Base-by-base conservation (phyloP, 805 yeast genomes). In the Isabelozyma gotoi region DNA sequence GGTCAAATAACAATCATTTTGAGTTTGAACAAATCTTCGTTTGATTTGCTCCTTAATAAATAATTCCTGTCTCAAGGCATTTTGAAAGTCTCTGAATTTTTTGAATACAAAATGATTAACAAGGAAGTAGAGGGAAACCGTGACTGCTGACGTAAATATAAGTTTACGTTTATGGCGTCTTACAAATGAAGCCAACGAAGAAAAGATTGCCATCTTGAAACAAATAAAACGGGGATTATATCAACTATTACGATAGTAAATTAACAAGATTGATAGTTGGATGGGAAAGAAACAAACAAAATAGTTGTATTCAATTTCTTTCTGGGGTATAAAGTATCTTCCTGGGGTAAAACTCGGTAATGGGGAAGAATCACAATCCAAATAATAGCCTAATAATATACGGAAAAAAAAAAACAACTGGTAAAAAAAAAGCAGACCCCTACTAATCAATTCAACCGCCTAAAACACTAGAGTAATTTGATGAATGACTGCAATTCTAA, bases 1-100 rank as follows among this genome's bases (percentile, higher is more conserved):
- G 0, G 97, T 92, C 67, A 81, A 82, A 41, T 85, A 75, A 38
- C 96, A 88, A 63, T 92, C 98, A 52, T 84, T 83, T 57, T 91
- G 97, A 8, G 97, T 92, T 68, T 90, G 97, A 40, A 85, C 82
- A 56, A 90, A 92, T 45, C 97, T 71, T 52, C 94, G 76, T 52
- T 84, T 84, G 46, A 91, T 85, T 46, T 72, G 77, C 47, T 70
- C 73, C 53, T 71, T 69, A 42, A 70, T 68, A 39, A 65, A 61
- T 40, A 68, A 58, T 45, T 72, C 77, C 48, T 71, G 73, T 41
- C 52, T 60, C 48, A 72, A 56, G 3, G 70, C 54, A 42, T 66
- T 63, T 48, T 71, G 75, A 53, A 70, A 68, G 52, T 66, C 58
- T 41, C 69, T 60, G 43, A 72, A 59, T 44, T 64, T 63, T 49